Evolutionary conservation across 805 yeast species (phyloP), one percentile per base, ranked within the genome.

Genomic region (Pichia pseudocactophila): DNA sequence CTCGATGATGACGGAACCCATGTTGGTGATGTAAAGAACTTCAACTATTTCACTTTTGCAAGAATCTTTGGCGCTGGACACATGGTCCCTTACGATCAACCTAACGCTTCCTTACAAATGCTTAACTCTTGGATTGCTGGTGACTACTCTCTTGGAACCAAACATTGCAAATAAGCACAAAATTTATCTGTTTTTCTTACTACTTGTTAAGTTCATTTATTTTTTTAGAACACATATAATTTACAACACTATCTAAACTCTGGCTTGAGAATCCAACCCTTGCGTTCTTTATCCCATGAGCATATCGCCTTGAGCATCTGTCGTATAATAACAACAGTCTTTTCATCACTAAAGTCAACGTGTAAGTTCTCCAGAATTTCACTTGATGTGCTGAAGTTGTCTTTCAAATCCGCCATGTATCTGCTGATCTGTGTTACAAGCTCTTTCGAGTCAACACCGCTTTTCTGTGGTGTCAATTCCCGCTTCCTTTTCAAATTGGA

Each of bases 1-100:
- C 50, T 54, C 38, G 62, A 60, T 19, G 67, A 66, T 25, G 62
- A 61, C 25, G 39, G 35, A 8, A 61, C 66, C 38, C 55, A 60
- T 28, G 74, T 78, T 20, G 97, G 97, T 46, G 77, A 82, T 54
- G 81, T 80, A 25, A 87, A 86, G 68, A 81, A 76, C 59, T 74
- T 65, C 54, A 78, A 74, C 19, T 72, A 78, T 34, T 79, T 87
- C 56, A 79, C 94, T 3, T 87, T 82, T 64, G 69, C 86, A 55
- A 74, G 95, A 58, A 71, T 87, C 33, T 82, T 62, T 50, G 83
- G 78, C 49, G 95, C 90, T 31, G 96, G 96, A 10, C 96, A 87
- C 62, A 83, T 87, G 95, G 95, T 86, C 50, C 95, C 95, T 26
- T 81, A 71, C 53, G 90, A 87, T 62, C 90, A 85, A 65, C 95